phyloP scores from a whole-genome alignment of 2,329 filamentous ascomycete genomes.

The Colletotrichum sp. region DNA sequence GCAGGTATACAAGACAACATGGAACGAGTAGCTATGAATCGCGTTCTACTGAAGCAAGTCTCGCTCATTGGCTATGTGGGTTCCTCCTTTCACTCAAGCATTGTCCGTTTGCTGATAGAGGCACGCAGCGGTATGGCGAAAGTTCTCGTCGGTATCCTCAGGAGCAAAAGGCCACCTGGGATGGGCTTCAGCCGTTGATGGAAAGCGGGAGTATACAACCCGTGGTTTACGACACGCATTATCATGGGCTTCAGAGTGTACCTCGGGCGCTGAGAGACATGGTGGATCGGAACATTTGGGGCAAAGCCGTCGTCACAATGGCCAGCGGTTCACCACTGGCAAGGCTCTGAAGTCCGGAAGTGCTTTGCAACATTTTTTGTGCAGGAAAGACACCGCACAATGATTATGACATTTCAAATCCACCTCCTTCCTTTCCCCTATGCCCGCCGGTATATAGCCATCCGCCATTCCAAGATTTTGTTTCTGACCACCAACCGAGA shows the following conservation, averaged over 20 bases:
- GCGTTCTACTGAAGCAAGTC: constrained; percentile 56
- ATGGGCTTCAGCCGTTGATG: constrained; percentile 53
- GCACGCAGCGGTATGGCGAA: constrained; percentile 61
- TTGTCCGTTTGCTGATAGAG: background rate
- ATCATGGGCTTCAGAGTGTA: constrained; percentile 54
- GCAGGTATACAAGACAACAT: constrained; percentile 57
- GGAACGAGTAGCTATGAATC: constrained; percentile 60
- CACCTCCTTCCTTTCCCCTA: background rate
- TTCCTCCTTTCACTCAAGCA: background rate
- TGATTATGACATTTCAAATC: constrained; percentile 3
- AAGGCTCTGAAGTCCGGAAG: background rate
- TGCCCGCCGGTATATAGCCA: constrained; percentile 15
- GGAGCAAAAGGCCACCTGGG: constrained; percentile 54
- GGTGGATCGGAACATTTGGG: constrained; percentile 53
- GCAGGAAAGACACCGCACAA: background rate
- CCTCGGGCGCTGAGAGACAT: constrained; percentile 56
- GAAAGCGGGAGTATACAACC: constrained; percentile 52
- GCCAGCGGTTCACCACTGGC: background rate
- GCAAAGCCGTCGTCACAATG: constrained; percentile 58
- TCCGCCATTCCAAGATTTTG: constrained; percentile 11
- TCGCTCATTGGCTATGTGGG: constrained; percentile 58
- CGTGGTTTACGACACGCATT: constrained; percentile 52
- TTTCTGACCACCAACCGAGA: background rate
- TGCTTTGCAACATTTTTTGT: background rate
- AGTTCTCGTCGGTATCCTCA: constrained; percentile 53